A percentile compares a stretch with the other conserved stretches of the same genome.
Conservation (phyloP, 2,329 filamentous ascomycete genomes). For the Colletotrichum phormii region DNA sequence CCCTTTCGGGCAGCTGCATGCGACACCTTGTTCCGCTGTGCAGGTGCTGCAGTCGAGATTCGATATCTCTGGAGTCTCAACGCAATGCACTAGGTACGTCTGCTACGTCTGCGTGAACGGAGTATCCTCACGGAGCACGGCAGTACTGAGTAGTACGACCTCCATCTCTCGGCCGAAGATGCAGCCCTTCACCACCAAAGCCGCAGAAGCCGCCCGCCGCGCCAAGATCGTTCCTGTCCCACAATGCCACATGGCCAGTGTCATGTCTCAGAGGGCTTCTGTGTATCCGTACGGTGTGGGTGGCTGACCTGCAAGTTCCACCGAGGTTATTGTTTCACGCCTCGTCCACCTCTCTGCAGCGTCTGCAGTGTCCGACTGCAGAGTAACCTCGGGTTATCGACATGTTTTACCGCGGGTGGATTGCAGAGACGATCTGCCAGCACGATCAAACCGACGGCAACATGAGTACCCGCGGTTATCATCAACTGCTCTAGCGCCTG, state of each 20-base stretch:
- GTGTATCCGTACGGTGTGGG: not conserved
- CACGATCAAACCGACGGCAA: not conserved
- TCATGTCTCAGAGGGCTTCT: constrained; percentile 16
- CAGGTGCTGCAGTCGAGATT: not conserved
- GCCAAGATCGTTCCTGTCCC: constrained; percentile 14
- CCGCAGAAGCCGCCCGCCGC: not conserved
- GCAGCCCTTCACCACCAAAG: not conserved
- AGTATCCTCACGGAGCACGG: not conserved
- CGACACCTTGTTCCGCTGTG: not conserved
- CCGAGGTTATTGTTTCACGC: not conserved
- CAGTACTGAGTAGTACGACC: not conserved
- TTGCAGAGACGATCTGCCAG: not conserved
- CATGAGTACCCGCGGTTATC: not conserved
- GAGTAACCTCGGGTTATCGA: not conserved
- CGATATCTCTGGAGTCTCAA: not conserved
- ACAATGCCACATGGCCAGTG: constrained; percentile 11
- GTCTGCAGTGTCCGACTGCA: not conserved
- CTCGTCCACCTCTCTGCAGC: not conserved
- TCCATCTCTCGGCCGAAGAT: not conserved
- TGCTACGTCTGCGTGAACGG: too few relatives aligned
- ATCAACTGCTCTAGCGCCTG: not conserved
- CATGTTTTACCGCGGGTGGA: not conserved
- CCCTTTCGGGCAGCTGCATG: constrained; percentile 13
- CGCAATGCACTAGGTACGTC: not conserved
- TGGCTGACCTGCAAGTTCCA: constrained; percentile 1